Percentiles rank a stretch among this genome's conserved stretches.
These are phyloP conservation scores for Colletotrichum sp. DNA, from an alignment of 2,329 filamentous ascomycete species.

Conservation along the genomic window DNA sequence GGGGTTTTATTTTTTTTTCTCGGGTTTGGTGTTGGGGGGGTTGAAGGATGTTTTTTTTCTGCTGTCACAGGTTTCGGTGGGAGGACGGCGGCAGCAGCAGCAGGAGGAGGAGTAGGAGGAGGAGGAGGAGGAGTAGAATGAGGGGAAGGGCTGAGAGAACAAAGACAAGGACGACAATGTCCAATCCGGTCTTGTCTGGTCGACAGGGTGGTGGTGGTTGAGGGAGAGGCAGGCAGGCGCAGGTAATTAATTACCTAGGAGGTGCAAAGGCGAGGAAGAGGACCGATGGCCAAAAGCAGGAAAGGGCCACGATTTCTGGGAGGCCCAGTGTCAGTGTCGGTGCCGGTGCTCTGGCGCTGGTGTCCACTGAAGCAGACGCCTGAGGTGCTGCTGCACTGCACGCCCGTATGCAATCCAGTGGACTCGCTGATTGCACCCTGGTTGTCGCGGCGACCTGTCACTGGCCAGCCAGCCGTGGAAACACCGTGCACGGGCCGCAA, in stretches of 20 bases:
- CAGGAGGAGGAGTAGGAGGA: neutral
- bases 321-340: neutral
- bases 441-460: constrained; percentile 11
- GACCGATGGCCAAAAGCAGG: neutral
- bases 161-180: neutral
- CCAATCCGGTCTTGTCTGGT: neutral
- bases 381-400: neutral
- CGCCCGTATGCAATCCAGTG: neutral
- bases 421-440: neutral
- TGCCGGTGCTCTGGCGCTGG: neutral
- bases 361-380: neutral
- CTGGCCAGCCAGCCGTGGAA: neutral
- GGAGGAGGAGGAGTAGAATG: neutral
- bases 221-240: neutral
- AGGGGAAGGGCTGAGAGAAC: neutral
- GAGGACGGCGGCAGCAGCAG: neutral
- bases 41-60: neutral
- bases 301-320: neutral
- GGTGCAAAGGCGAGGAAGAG: neutral
- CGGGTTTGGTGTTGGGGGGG: neutral
- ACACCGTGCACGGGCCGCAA: neutral
- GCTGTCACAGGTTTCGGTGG: neutral
- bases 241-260: neutral
- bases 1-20: neutral
- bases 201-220: neutral